Percentiles rank a stretch among this genome's conserved stretches.
Evolutionary conservation across 352 stramenopile genomes (phyloP).

Genomic region (Phytopythium helicoides): DNA sequence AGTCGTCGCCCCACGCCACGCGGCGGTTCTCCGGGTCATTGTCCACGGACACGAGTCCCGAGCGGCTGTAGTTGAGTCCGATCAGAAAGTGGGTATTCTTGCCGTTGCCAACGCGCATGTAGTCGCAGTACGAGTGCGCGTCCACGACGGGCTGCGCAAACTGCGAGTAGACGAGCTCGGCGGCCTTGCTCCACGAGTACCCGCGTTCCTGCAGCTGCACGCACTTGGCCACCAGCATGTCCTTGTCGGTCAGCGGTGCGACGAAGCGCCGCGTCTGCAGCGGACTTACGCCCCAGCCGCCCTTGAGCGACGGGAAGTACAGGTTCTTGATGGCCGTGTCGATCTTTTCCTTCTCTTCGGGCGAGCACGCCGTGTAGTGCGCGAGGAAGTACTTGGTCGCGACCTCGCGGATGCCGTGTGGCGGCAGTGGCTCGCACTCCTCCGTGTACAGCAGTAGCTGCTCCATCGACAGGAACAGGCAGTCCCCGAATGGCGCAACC

Average conservation of each 20-base stretch:
- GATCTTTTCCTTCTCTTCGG: slow-evolving; percentile 70
- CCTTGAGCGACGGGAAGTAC: slow-evolving; percentile 80
- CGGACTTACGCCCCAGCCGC: slow-evolving; percentile 80
- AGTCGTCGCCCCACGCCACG: slow-evolving; percentile 87
- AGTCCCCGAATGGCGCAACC: slow-evolving; percentile 80
- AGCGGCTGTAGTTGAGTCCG: slow-evolving; percentile 75
- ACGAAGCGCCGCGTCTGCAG: slow-evolving; percentile 83
- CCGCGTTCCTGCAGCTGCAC: slow-evolving; percentile 74
- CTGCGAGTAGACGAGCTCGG: slow-evolving; percentile 75
- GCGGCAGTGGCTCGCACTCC: slow-evolving; percentile 71
- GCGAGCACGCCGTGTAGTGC: slow-evolving; percentile 59
- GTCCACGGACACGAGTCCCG: slow-evolving; percentile 79
- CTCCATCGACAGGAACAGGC: slow-evolving; percentile 87
- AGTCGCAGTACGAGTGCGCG: slow-evolving; percentile 80
- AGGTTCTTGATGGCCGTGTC: slow-evolving; percentile 84
- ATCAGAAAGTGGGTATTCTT: slow-evolving; percentile 80
- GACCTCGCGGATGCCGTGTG: slow-evolving; percentile 66
- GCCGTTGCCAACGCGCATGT: slow-evolving; percentile 78
- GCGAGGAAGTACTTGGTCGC: slow-evolving; percentile 76
- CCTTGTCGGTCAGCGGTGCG: slow-evolving; percentile 56
- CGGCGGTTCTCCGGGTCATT: slow-evolving; percentile 70
- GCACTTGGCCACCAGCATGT: slow-evolving; percentile 76
- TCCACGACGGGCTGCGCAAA: slow-evolving; percentile 66
- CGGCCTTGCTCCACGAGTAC: slow-evolving; percentile 73
- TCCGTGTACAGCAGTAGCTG: slow-evolving; percentile 84